phyloP scores from a whole-genome alignment of 2,329 filamentous ascomycete species.

The Calonectria pauciramosa region DNA sequence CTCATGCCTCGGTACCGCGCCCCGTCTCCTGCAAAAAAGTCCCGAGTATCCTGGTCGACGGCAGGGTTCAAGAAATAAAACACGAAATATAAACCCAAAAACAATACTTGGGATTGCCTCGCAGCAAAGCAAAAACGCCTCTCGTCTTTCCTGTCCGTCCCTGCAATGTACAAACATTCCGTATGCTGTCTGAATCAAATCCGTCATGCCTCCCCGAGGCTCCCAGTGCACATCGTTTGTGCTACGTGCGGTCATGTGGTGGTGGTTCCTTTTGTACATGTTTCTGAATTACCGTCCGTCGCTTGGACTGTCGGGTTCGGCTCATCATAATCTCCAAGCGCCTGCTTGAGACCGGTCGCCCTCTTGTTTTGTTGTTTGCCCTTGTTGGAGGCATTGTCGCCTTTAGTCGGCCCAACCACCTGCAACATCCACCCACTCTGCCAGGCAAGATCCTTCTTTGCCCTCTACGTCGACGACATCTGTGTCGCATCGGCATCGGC shows the following conservation, averaged over 20 bases:
- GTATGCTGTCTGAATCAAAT: slow-evolving; percentile 36
- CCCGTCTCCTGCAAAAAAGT: slow-evolving; percentile 28
- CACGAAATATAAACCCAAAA: slow-evolving; percentile 15
- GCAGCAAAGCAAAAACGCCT: slow-evolving; percentile 46
- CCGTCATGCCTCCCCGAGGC: slow-evolving; percentile 34
- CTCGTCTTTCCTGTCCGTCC: slow-evolving; percentile 35
- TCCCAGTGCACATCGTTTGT: slow-evolving; percentile 16
- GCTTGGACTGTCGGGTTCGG: slow-evolving; percentile 5
- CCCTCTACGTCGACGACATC: slow-evolving; percentile 98
- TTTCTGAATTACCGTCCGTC: slow-evolving; percentile 23
- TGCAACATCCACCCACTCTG: slow-evolving; percentile 97
- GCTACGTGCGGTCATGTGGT: not conserved
- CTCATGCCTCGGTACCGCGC: slow-evolving; percentile 29
- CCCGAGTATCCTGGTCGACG: slow-evolving; percentile 27
- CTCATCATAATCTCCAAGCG: slow-evolving; percentile 14
- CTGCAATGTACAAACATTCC: slow-evolving; percentile 31
- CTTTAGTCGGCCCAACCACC: slow-evolving; percentile 83
- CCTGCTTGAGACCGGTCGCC: slow-evolving; percentile 13
- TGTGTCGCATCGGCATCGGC: slow-evolving; percentile 95
- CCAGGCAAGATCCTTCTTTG: slow-evolving; percentile 94
- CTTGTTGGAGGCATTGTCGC: not conserved
- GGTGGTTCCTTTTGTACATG: slow-evolving; percentile 26
- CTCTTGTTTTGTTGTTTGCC: slow-evolving; percentile 9
- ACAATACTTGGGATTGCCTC: slow-evolving; percentile 18
- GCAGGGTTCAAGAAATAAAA: slow-evolving; percentile 22